Evolutionary conservation across 495 filamentous ascomycete genomes (phyloP), one percentile per base, ranked within the genome.

Genomic region (Penicillium cosmopolitanum): DNA sequence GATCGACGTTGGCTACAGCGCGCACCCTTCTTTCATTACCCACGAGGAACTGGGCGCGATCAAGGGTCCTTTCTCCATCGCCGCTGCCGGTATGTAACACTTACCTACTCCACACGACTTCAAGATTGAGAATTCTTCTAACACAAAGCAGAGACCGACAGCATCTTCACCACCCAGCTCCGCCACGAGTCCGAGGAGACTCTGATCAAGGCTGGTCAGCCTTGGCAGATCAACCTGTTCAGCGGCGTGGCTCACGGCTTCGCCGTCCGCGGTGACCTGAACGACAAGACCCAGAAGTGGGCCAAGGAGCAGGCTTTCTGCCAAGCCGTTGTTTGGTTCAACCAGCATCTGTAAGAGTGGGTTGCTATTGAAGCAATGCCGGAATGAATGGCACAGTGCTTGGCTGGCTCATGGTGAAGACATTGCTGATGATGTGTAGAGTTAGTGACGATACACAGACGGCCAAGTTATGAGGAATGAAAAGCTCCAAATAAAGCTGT

Each of bases 301-400:
- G 88, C 90, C 50, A 93, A 93, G 82, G 90, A 97, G 79, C 85
- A 89, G 77, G 92, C 92, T 25, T 95, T 95, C 68, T 67, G 81
- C 55, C 91, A 96, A 78, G 91, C 91, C 53, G 79, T 93, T 47
- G 67, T 72, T 48, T 96, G 92, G 92, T 95, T 96, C 66, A 82
- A 89, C 61, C 73, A 82, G 69, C 75, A 79, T 67, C 56, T 86
- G 58, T 84, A 82, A 71, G 72, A 19, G 15, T 40, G 11, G 21
- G 21, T n/a, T 13, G 23, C 10, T 4, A 28, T 28, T 28, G 10
- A 10, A 48, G 21, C 8, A 12, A 21, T 25, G 19, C 18, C n/a
- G 36, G 19, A 13, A n/a, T n/a, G 2, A 25, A 25, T 12, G 18
- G 19, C 9, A 48, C 3, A 25, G 21, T 12, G 44, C 44, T 44